Conservation (phyloP, 192 early-diverging fungal species). For the Backusella macrospora region DNA sequence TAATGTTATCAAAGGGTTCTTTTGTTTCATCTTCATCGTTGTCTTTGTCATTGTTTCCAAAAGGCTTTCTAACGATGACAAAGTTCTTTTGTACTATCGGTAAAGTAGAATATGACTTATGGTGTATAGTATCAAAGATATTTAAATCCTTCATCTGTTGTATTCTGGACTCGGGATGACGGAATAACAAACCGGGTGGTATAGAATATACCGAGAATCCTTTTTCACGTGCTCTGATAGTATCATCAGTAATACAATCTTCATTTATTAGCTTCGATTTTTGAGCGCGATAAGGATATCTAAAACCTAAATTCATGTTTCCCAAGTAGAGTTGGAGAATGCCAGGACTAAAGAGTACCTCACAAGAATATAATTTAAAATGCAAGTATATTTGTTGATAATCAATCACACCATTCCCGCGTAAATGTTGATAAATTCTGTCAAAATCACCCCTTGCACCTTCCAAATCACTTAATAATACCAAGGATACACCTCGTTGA, state of each 20-base stretch:
- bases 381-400: constrained; percentile 90
- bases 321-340: constrained; percentile 76
- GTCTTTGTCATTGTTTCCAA: background rate
- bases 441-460: constrained; percentile 78
- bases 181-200: constrained; percentile 75
- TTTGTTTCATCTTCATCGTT: background rate
- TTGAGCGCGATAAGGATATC: constrained; percentile 68
- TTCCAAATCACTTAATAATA: constrained; percentile 67
- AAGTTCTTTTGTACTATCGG: background rate
- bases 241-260: constrained; percentile 65
- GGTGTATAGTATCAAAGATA: background rate
- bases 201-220: constrained; percentile 73
- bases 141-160: constrained; percentile 11
- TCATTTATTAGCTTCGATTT: constrained; percentile 59
- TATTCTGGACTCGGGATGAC: constrained; percentile 80
- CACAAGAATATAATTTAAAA: constrained; percentile 84
- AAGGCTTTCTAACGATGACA: background rate
- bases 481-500: constrained; percentile 83
- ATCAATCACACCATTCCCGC: constrained; percentile 86
- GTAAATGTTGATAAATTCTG: constrained; percentile 71
- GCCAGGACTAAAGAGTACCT: constrained; percentile 87
- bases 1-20: background rate
- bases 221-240: constrained; percentile 49
- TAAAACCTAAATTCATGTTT: constrained; percentile 63
- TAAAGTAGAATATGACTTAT: background rate